These are phyloP conservation scores for Mikania micrantha DNA, from an alignment of 129 eudicot species.

Conservation along the genomic window DNA sequence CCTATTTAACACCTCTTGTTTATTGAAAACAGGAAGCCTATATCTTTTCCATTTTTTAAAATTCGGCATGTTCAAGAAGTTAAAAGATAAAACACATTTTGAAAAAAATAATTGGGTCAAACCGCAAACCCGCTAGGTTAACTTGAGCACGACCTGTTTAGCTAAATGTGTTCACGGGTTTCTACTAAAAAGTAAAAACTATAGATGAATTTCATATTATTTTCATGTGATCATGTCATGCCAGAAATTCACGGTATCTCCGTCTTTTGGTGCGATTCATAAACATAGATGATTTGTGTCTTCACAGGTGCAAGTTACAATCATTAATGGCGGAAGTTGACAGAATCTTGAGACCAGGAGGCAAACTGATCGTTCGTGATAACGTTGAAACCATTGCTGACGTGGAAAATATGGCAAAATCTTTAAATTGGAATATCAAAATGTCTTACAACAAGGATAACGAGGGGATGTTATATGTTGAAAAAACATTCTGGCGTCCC, in stretches of 20 bases:
- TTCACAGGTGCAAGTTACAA: conserved; percentile 51
- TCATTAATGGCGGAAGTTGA: conserved; percentile 60
- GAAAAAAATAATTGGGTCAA: too few relatives aligned
- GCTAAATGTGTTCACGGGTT: background rate
- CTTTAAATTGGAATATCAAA: conserved; percentile 51
- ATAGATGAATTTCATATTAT: too few relatives aligned
- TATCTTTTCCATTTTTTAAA: background rate
- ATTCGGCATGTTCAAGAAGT: background rate
- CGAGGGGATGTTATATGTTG: conserved; percentile 48
- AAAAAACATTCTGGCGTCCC: conserved; percentile 59
- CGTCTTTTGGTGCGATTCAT: too few relatives aligned
- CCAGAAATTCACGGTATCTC: background rate
- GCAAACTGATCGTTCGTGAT: conserved; percentile 49
- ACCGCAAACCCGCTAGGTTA: too few relatives aligned
- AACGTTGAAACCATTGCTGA: conserved; percentile 42
- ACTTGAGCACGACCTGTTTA: too few relatives aligned
- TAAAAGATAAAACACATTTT: background rate
- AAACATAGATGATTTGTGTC: background rate
- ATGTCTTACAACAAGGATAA: conserved; percentile 37
- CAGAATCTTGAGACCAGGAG: conserved; percentile 56
- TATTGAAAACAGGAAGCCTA: background rate
- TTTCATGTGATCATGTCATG: background rate
- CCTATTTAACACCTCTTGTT: too few relatives aligned
- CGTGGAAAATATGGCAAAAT: conserved; percentile 49
- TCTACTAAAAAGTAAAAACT: too few relatives aligned